Base-by-base conservation (phyloP, 768 basidiomycete genomes). In the Favolaschia claudopus region DNA sequence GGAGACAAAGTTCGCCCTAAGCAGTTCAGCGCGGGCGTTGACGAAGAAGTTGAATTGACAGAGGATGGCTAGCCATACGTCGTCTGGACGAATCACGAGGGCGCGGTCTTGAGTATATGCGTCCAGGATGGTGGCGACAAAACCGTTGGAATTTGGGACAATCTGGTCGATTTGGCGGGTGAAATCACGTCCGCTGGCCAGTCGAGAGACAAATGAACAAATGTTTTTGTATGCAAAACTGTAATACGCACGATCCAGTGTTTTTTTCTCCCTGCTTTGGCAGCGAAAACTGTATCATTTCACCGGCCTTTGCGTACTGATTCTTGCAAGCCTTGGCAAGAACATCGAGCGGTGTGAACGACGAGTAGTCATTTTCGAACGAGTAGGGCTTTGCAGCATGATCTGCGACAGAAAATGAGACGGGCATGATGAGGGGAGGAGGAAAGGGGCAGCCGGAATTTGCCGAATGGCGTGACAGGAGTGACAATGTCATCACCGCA, bases 11-110 rank as follows among this genome's bases (percentile, higher is more conserved):
- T 53, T 62, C 2, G 57, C 65, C 20, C 77, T 74, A 15, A 80
- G 63, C 4, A 60, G 62, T 53, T 76, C 74, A 0, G 72, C 63
- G 36, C 77, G 64, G 4, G 70, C 76, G 27, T 80, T 78, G 27
- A 80, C 73, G 39, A 77, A 79, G 57, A 76, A 72, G 39, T 70
- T 74, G 29, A 79, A 74, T 58, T 80, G 79, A 17, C 60, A 66
- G 7, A 79, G 57, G 42, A 81, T 79, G 1, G 78, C 74, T 3
- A 77, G 66, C 79, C 83, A 84, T 32, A 84, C 73, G 63, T 84
- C 82, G 49, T 84, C 83, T 7, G 82, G 83, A 9, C 82, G 73
- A 25, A 82, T 64, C 48, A 79, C 68, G 32, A 84, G 71, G 1
- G 73, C 45, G 19, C 55, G 55, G 40, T 58, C 47, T 22, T 39